Percentiles rank a stretch among this genome's conserved stretches.
Evolutionary conservation across 2,329 filamentous ascomycete genomes (phyloP).

Genomic region (Trichoderma semiorbis): DNA sequence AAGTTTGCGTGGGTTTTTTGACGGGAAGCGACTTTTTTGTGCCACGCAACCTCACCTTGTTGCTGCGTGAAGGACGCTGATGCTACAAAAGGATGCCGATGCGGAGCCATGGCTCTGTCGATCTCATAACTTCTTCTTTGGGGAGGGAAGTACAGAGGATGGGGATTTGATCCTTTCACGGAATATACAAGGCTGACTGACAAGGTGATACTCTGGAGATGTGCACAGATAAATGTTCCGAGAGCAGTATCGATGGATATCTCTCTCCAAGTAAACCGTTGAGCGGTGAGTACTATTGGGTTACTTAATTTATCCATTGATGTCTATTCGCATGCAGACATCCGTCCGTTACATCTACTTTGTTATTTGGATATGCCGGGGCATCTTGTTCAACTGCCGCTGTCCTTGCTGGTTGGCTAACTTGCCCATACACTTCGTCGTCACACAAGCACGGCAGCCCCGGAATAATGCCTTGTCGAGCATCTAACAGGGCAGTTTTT

Average conservation of each 20-base stretch:
- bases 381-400: slow-evolving; percentile 3
- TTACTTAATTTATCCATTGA: neutral
- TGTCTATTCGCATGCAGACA: neutral
- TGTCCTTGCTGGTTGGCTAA: neutral
- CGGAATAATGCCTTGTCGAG: neutral
- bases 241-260: neutral
- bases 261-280: neutral
- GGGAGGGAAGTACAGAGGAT: neutral
- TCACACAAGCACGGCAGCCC: neutral
- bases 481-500: neutral
- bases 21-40: neutral
- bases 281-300: neutral
- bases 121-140: neutral
- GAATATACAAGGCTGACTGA: neutral
- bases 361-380: neutral
- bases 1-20: neutral
- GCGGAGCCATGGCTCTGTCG: neutral
- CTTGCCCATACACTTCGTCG: neutral
- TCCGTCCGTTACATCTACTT: neutral
- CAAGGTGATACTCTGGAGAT: neutral
- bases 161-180: neutral
- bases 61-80: neutral
- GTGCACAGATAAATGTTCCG: neutral
- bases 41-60: neutral
- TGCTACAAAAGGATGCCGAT: neutral